Percentiles rank a stretch among this genome's conserved stretches.
phyloP scores from a whole-genome alignment of 805 yeast genomes.

The Wickerhamiella kurtzmanii region DNA sequence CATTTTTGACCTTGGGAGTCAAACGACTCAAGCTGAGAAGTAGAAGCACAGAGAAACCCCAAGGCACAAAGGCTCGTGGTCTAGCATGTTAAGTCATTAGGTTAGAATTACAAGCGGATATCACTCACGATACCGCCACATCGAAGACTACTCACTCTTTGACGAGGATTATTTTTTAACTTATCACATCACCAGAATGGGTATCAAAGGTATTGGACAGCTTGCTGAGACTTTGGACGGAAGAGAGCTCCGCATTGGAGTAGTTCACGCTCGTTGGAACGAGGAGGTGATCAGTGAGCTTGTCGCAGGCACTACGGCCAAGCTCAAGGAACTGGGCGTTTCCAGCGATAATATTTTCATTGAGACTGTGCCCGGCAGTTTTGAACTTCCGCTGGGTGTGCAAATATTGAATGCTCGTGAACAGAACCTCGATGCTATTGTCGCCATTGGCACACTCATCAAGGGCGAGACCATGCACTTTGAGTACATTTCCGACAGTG shows the following conservation, averaged over 20 bases:
- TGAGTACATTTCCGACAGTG: constrained; percentile 89
- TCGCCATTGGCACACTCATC: constrained; percentile 88
- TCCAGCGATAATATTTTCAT: constrained; percentile 59
- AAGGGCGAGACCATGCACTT: constrained; percentile 98
- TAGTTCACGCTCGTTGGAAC: constrained; percentile 96
- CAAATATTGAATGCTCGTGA: constrained; percentile 24
- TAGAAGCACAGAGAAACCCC: no score
- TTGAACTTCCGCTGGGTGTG: constrained; percentile 80
- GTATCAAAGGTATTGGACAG: constrained; percentile 63
- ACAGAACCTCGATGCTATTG: constrained; percentile 50
- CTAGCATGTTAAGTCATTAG: no score
- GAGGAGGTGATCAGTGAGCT: constrained; percentile 58
- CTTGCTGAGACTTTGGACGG: constrained; percentile 57
- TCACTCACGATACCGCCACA: no score
- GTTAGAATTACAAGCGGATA: no score
- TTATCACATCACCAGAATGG: constrained; percentile 5
- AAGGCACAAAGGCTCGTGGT: no score
- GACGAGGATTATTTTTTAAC: no score
- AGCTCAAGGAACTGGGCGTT: constrained; percentile 55
- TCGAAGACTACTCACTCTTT: no score
- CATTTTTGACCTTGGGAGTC: no score
- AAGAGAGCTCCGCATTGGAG: constrained; percentile 51
- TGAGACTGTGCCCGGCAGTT: constrained; percentile 89
- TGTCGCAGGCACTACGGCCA: constrained; percentile 59
- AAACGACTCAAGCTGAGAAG: no score